Base-by-base conservation (phyloP, 2,329 filamentous ascomycete species). In the Ophiostoma perfectum region DNA sequence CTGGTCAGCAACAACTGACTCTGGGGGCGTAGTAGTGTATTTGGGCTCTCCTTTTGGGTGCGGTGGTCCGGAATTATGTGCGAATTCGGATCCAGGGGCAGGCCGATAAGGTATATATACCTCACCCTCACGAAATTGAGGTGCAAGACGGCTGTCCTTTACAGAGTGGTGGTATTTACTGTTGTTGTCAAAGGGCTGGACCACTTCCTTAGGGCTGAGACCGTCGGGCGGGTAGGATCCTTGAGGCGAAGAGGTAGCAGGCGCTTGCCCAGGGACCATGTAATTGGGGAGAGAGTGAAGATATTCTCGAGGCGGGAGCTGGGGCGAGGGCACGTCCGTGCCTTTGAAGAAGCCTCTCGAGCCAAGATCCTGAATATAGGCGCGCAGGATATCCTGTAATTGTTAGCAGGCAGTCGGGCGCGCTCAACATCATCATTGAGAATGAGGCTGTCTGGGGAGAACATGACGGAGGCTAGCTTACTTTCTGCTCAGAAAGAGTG, bases 351-450 rank as follows among this genome's bases (percentile, higher is more conserved):
- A 75, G 47, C 79, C 78, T 67, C 82, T 78, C 55, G 84, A 81
- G 71, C 86, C 83, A 70, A 88, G 80, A 73, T 86, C 83, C 47
- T 84, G 83, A 58, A 88, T 86, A 73, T 88, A 88, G 27, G 86
- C 84, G 70, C 84, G 80, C 38, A 88, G 76, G 9, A 87, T 79
- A 72, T 87, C 84, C 86, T 88, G 69, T 68, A n/a, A 38, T 3
- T 64, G 65, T 67, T 27, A 67, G n/a, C n/a, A 12, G 36, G 44
- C 39, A 18, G 16, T 27, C 27, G 27, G 27, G 27, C 27, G 27
- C 27, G 27, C 2, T 27, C 27, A 27, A 27, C 27, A 27, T 27
- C 27, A 27, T 27, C n/a, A 42, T 2, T 42, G 38, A 44, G 8
- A 44, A 63, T 8, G 7, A 60, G 27, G 55, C 55, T 38, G 55